Base-by-base conservation (phyloP, 352 stramenopile genomes). In the Pythium phragmiticola region DNA sequence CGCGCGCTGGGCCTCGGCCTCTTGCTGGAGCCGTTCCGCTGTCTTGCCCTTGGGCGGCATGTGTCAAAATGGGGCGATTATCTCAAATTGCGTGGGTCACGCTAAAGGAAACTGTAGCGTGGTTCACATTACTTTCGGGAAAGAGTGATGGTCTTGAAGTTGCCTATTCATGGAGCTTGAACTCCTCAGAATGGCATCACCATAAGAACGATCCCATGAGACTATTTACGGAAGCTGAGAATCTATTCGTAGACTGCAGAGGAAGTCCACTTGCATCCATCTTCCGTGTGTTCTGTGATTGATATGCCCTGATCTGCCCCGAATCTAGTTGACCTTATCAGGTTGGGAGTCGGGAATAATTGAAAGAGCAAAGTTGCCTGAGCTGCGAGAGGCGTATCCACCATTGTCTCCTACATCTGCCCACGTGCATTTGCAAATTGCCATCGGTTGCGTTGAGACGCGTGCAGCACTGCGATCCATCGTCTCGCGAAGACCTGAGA, bases 1-100 rank as follows among this genome's bases (percentile, higher is more conserved):
- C 17, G 83, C 83, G 42, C 73, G 76, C 59, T 88, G 82, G 21
- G 85, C 85, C 37, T 72, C 66, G 21, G 82, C 51, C 68, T 94
- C 85, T 46, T 87, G 77, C 73, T 78, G 68, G 36, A 87, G 54
- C 14, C 84, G 77, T 56, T 84, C 76, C 17, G 62, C 23, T 6
- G 64, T 52, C 59, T 84, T 82, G 49, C 43, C 14, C 55, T 72
- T 72, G 28, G 65, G 65, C 16, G 65, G 59, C 65, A 72, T 72
- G 41, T 49, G 33, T 51, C 54, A 34, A 45, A 65, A 65, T 63
- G n/a, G 34, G 33, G 17, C n/a, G 30, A 48, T 19, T 34, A 41
- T 33, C 12, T 46, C 41, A 34, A 46, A 16, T 45, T 30, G 50
- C 16, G 50, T 57, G 50, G 50, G 9, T 5, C 34, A 57, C 48